Evolutionary conservation across 208 protist genomes (phyloP), one percentile per base, ranked within the genome.

Genomic region (Porcisia deanei): DNA sequence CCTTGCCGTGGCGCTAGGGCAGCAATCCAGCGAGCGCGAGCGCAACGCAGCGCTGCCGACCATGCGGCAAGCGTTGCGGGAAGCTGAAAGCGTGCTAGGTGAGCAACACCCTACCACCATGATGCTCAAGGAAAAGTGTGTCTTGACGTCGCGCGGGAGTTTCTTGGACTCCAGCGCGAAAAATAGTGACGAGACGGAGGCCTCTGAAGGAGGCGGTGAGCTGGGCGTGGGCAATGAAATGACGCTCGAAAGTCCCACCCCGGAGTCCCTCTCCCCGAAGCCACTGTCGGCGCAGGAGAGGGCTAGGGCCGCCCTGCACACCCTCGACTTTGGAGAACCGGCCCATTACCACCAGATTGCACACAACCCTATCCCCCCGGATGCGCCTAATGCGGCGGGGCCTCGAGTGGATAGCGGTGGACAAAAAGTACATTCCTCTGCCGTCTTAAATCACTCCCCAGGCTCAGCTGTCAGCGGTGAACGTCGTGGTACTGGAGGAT

Each of bases 11-110:
- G 83, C 87, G 1, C 80, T 95, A n/a, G 90, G 86, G 0, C 81
- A 87, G 74, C 91, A 96, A 65, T n/a, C 45, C 1, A 55, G 59
- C 14, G 85, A 83, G 60, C 77, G 79, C 20, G 76, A 88, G 71
- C 84, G 83, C 52, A 77, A 78, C 16, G 86, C 79, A 1, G 88
- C 93, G 20, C 76, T 89, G 54, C 78, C 88, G 0, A 91, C 91
- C n/a, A 88, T 97, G 83, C 86, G 91, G 75, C 86, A 88, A 20
- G 91, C 91, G 0, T 69, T 97, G 34, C 85, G 87, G 0, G 84
- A 91, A 71, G 79, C 93, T 2, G 79, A 95, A 73, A 39, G 71
- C 2, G 77, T 85, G 9, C 73, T 96, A 0, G 91, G 93, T 9
- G 74, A 83, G 55, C 14, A 76, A 3, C 91, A 97, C 73, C 80